Conservation (phyloP, 805 yeast genomes). For the Lipomyces orientalis region DNA sequence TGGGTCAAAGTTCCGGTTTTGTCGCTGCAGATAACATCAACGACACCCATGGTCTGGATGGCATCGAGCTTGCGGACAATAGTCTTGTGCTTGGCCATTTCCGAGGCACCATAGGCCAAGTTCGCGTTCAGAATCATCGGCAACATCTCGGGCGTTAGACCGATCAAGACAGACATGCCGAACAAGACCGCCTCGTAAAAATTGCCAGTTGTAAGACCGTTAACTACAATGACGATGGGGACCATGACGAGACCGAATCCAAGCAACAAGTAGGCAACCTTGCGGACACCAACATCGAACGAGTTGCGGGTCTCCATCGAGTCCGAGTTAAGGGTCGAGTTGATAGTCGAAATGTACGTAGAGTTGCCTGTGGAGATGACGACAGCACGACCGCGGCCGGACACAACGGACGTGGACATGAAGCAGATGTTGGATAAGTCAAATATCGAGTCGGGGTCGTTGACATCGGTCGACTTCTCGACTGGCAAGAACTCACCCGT, state of each 20-base stretch:
- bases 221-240: constrained; percentile 37
- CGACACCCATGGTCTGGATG: constrained; percentile 60
- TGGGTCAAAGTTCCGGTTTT: constrained; percentile 57
- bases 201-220: constrained; percentile 36
- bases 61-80: constrained; percentile 37
- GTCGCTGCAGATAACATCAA: constrained; percentile 61
- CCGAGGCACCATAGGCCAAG: constrained; percentile 36
- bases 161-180: constrained; percentile 37
- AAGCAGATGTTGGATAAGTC: constrained; percentile 35
- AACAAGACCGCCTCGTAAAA: constrained; percentile 37
- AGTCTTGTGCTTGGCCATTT: constrained; percentile 38
- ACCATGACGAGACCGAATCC: constrained; percentile 37
- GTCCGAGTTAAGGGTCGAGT: constrained; percentile 38
- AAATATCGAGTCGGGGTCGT: constrained; percentile 32
- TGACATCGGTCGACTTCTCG: constrained; percentile 30
- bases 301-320: constrained; percentile 38
- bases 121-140: constrained; percentile 39
- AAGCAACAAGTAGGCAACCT: constrained; percentile 36
- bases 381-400: constrained; percentile 37
- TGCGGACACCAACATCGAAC: constrained; percentile 37
- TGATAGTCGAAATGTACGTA: constrained; percentile 38
- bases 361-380: constrained; percentile 33
- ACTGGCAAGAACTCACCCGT: constrained; percentile 74
- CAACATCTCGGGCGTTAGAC: constrained; percentile 37
- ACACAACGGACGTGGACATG: constrained; percentile 37